A percentile compares a stretch with the other conserved stretches of the same genome.
phyloP scores from a whole-genome alignment of 306 rosid genomes.

The Dryas alaskensis region DNA sequence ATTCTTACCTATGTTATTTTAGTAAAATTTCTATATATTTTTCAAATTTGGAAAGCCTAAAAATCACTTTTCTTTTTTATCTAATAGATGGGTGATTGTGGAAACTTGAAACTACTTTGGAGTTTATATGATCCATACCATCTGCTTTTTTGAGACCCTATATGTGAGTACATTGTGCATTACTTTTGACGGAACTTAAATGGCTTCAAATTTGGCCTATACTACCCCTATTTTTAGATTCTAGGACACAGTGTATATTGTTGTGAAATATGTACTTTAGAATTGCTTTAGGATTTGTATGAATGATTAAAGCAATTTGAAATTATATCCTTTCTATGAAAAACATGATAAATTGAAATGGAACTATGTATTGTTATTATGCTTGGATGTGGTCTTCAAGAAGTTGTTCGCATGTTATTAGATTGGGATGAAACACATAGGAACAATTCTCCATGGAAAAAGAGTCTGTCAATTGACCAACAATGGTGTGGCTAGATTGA shows the following conservation, averaged over 20 bases:
- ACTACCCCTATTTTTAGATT: background rate
- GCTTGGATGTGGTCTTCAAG: background rate
- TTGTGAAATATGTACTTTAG: background rate
- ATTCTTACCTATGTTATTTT: background rate
- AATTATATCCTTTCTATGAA: background rate
- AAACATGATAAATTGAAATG: background rate
- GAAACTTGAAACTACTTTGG: background rate
- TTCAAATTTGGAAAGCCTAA: background rate
- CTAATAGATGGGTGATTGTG: background rate
- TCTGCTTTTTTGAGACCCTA: background rate
- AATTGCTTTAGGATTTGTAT: background rate
- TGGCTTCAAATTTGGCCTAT: background rate
- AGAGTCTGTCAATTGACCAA: background rate
- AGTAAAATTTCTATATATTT: background rate
- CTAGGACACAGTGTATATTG: background rate
- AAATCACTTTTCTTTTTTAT: background rate
- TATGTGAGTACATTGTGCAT: background rate
- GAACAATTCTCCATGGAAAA: background rate
- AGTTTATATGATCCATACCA: background rate
- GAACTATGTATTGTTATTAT: background rate
- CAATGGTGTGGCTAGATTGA: background rate
- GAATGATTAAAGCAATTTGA: background rate
- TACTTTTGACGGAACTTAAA: background rate
- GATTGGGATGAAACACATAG: background rate
- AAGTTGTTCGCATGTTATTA: background rate